A percentile compares a stretch with the other conserved stretches of the same genome.
Evolutionary conservation across 2,329 filamentous ascomycete genomes (phyloP).

Genomic region (Lachnellula arida): DNA sequence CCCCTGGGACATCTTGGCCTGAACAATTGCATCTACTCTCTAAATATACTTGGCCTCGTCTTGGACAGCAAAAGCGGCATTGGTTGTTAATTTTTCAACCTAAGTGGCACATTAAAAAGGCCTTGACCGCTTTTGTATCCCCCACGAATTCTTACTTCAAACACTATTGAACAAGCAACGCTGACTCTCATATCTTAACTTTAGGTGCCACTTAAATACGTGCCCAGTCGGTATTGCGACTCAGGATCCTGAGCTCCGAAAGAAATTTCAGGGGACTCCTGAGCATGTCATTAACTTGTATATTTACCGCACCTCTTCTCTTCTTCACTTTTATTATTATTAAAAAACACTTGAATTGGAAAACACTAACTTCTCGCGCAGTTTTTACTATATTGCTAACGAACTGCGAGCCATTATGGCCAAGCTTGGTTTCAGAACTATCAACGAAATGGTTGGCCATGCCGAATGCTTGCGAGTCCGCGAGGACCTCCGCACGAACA

Average conservation of each 20-base stretch:
- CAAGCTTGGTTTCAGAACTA: conserved; percentile 85
- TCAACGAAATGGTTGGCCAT: conserved; percentile 97
- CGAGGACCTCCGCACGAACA: conserved; percentile 80
- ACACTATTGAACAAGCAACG: no score
- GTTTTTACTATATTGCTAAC: conserved; percentile 86
- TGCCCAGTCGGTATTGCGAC: conserved; percentile 93
- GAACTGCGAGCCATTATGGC: conserved; percentile 97
- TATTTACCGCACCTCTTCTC: background rate
- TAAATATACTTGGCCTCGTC: no score
- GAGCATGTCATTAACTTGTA: conserved; percentile 95
- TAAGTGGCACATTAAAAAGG: no score
- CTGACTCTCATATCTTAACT: no score
- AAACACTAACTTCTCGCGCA: background rate
- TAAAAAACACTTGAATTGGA: background rate
- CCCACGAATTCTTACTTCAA: no score
- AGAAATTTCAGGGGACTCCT: conserved; percentile 89
- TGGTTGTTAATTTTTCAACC: no score
- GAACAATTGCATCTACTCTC: no score
- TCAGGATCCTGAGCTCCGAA: conserved; percentile 87
- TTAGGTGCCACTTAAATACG: conserved; percentile 50
- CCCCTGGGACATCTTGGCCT: no score
- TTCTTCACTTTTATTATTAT: conserved; percentile 45
- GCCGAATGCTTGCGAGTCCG: conserved; percentile 82
- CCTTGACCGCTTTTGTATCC: no score
- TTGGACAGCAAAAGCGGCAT: no score